Base-by-base conservation (phyloP, 306 rosid genomes). In the Fragaria vesca region DNA sequence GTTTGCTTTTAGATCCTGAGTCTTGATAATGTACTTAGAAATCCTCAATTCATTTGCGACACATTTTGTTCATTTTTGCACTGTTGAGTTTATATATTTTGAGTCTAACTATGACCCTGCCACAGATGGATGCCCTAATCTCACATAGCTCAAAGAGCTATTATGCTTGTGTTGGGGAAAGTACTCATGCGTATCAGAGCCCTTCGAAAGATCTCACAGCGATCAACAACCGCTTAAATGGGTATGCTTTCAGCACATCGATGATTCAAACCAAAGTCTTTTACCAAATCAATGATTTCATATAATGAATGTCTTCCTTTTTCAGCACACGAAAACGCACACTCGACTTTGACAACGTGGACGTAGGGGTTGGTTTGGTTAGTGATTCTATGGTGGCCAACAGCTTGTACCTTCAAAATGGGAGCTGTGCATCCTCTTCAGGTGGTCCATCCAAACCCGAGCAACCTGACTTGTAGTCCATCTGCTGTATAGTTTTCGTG, bases 121-220 rank as follows among this genome's bases (percentile, higher is more conserved):
- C 47, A 40, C 87, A 96, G 99, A 96, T 91, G 99, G 99, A 96
- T 88, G 98, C 99, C 57, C 85, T 96, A 78, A 91, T 93, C 83
- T 91, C 99, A n/a, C 97, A 91, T 74, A 90, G 91, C 85, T 91
- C 97, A 48, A 96, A 91, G 87, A 93, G 99, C 83, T 96, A 96
- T 72, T 96, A 96, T 83, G 98, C 99, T 42, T 96, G 99, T 77
- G 97, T 96, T 54, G 99, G 99, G 58, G 99, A 93, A 82, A 96
- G 99, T 86, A 96, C 99, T 55, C 98, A 90, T 86, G 99, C 99
- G 42, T 96, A 93, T 81, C 99, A 96, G 78, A 96, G 99, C 88
- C 99, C 99, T 77, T 96, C 99, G 8, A 93, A 93, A 87, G 99
- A 96, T 77, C 84, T 96, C 55, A 90, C 96, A 11, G 99, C 98